Evolutionary conservation across 768 basidiomycete genomes (phyloP).

Genomic region (Brasilioporus rufonigricans): DNA sequence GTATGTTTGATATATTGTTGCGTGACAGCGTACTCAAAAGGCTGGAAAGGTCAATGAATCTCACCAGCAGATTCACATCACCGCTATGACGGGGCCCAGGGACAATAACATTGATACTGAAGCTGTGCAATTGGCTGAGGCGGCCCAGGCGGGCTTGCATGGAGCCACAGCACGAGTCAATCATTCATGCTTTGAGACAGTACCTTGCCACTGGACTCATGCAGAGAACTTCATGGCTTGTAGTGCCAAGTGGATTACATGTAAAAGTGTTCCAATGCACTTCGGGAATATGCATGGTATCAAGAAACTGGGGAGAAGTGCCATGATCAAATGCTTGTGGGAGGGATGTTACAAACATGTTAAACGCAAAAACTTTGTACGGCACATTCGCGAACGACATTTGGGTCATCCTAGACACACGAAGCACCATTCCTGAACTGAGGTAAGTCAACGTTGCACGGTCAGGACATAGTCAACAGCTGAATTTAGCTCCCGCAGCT

Average conservation of each 20-base stretch:
- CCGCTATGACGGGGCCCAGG: background rate
- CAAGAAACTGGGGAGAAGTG: background rate
- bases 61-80: background rate
- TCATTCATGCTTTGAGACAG: background rate
- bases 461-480: too few species aligned
- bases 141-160: too few species aligned
- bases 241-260: background rate
- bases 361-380: background rate
- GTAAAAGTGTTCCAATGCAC: background rate
- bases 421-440: too few species aligned
- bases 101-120: background rate
- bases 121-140: background rate
- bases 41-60: background rate
- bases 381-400: slow-evolving; percentile 8
- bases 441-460: too few species aligned
- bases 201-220: background rate
- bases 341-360: background rate
- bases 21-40: background rate
- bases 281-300: background rate
- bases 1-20: background rate
- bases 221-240: background rate
- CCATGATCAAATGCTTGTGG: background rate
- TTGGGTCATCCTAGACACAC: background rate
- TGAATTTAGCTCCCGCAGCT: too few species aligned
- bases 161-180: too few species aligned